phyloP scores from a whole-genome alignment of 768 basidiomycete species.

The Boletus vermiculosoides region DNA sequence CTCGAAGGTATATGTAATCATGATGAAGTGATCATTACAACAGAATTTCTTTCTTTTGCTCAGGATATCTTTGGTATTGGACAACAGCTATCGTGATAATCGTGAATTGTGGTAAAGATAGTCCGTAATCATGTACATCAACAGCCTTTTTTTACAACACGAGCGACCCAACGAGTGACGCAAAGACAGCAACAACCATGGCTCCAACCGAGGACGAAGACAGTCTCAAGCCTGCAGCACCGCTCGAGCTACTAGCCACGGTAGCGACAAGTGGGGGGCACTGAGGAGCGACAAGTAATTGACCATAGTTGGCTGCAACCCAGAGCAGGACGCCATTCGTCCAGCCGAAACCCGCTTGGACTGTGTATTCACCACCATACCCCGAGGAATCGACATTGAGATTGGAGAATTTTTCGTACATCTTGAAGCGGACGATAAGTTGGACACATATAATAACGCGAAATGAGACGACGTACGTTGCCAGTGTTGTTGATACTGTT shows the following conservation, averaged over 20 bases:
- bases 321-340: conserved; percentile 81
- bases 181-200: background rate
- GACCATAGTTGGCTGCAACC: conserved; percentile 67
- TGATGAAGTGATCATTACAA: too few species aligned
- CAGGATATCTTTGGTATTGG: background rate
- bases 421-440: conserved; percentile 39
- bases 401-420: conserved; percentile 88
- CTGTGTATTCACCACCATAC: conserved; percentile 83
- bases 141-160: conserved; percentile 1
- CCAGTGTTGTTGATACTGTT: conserved; percentile 65
- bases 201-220: background rate
- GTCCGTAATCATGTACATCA: background rate
- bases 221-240: background rate
- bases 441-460: too few species aligned
- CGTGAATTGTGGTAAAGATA: too few species aligned
- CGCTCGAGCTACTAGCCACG: background rate
- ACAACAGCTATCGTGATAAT: background rate
- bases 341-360: conserved; percentile 88
- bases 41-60: too few species aligned
- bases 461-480: conserved; percentile 50
- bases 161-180: background rate
- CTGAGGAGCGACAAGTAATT: conserved; percentile 53
- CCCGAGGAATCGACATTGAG: conserved; percentile 78
- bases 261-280: conserved; percentile 51
- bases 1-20: too few species aligned